Evolutionary conservation across 148 eudicot genomes (phyloP).

Genomic region (Amaranthus cruentus): DNA sequence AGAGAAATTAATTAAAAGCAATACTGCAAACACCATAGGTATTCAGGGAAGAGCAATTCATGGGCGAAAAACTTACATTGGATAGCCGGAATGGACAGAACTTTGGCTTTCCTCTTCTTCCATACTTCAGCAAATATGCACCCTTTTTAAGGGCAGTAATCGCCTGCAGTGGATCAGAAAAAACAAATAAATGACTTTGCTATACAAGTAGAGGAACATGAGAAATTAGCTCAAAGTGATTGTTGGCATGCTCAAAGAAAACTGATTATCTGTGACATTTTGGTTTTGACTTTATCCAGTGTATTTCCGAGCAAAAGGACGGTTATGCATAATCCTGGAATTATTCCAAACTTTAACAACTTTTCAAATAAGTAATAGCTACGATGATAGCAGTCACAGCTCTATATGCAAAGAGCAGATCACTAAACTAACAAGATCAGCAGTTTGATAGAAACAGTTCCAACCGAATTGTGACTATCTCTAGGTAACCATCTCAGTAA

Average conservation of each 20-base stretch:
- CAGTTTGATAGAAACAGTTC: not conserved
- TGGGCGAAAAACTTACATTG: conserved; percentile 46
- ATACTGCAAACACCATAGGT: not conserved
- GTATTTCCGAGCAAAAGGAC: not conserved
- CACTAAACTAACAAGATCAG: not conserved
- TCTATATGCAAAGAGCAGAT: not conserved
- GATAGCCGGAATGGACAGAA: conserved; percentile 90
- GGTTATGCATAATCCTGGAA: not conserved
- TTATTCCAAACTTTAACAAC: not conserved
- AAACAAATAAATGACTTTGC: conserved; percentile 6
- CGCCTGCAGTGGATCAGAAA: conserved; percentile 52
- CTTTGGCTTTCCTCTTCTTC: conserved; percentile 89
- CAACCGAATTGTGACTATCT: not conserved
- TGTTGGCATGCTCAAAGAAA: not conserved
- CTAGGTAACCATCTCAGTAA: not conserved
- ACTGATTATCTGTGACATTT: not conserved
- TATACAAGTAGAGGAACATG: conserved; percentile 10
- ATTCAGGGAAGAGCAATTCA: not conserved
- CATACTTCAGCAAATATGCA: conserved; percentile 78
- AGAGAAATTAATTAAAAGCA: conserved; percentile 5
- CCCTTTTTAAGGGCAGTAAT: conserved; percentile 91
- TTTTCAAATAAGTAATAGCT: not conserved
- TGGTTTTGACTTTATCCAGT: conserved; percentile 2
- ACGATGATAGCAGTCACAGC: not conserved
- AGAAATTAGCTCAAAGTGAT: conserved; percentile 11